These are phyloP conservation scores for Toxicodendron radicans DNA, from an alignment of 345 rosid genomes.

Conservation along the genomic window DNA sequence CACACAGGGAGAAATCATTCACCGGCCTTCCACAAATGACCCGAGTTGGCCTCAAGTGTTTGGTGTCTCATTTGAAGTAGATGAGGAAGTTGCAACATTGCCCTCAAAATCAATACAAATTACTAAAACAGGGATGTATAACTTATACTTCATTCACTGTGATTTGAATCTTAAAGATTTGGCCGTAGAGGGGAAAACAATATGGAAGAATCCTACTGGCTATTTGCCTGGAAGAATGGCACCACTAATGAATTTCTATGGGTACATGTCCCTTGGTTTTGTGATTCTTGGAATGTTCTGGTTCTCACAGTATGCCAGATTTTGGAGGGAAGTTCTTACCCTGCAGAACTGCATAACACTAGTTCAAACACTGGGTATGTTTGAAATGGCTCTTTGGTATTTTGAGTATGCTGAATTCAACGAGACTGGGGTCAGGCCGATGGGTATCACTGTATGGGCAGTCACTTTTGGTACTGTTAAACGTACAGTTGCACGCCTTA, in stretches of 20 bases:
- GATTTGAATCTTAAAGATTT: slow-evolving; percentile 65
- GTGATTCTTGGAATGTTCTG: slow-evolving; percentile 82
- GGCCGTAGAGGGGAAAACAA: slow-evolving; percentile 74
- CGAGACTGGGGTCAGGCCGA: slow-evolving; percentile 82
- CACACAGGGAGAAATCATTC: slow-evolving; percentile 67
- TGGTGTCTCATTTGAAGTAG: slow-evolving; percentile 51
- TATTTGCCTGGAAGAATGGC: slow-evolving; percentile 98
- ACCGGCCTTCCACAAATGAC: slow-evolving; percentile 66
- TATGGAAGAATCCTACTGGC: slow-evolving; percentile 94
- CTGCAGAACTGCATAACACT: slow-evolving; percentile 84
- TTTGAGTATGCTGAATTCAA: slow-evolving; percentile 90
- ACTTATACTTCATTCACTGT: slow-evolving; percentile 87
- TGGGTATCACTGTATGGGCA: slow-evolving; percentile 88
- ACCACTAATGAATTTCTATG: slow-evolving; percentile 85
- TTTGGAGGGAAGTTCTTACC: slow-evolving; percentile 90
- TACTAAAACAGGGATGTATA: slow-evolving; percentile 90
- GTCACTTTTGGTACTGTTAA: slow-evolving; percentile 82
- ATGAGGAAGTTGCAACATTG: slow-evolving; percentile 50
- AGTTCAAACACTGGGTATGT: slow-evolving; percentile 88
- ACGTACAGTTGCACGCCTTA: slow-evolving; percentile 70
- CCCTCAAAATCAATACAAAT: slow-evolving; percentile 56
- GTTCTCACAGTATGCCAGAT: slow-evolving; percentile 93
- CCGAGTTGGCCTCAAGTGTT: slow-evolving; percentile 78
- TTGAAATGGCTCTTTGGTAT: slow-evolving; percentile 98
- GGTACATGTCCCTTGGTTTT: slow-evolving; percentile 87